Evolutionary conservation across 176 grass and related monocot genomes (phyloP), one percentile per base, ranked within the genome.

Genomic region (Thalia dealbata): DNA sequence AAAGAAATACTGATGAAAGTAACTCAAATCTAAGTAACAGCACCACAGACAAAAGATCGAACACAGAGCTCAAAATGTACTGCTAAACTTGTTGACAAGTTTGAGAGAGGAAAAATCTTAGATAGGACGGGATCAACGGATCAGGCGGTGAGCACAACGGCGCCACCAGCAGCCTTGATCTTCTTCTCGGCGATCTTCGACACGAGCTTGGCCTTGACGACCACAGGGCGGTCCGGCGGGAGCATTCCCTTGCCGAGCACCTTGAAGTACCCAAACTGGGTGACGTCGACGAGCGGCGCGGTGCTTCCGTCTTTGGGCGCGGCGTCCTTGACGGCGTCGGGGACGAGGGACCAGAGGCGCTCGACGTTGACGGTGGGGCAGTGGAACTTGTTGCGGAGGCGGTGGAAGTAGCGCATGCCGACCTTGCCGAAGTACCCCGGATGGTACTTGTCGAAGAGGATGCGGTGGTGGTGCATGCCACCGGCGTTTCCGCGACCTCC

Each of bases 121-220:
- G 12, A 25, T 14, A 29, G 23, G 11, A 63, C 13, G 2, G 6
- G 9, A 14, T 8, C 0, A 63, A 63, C 23, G 13, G 23, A 63
- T 63, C 60, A 63, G 12, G 60, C 60, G 12, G 60, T 63, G 60
- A 63, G 60, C 60, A 63, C 12, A 25, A 63, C 60, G 25, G 60
- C 60, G 23, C 60, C 60, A 63, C 60, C 60, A 1, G 60, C 60
- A 28, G 60, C 60, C 25, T 63, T 63, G 60, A 63, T 63, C 60
- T 63, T 63, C 25, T 63, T 63, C 60, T 63, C 22, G 60, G 60
- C 60, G 60, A 63, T 63, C 60, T 63, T 63, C 12, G 60, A 63
- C 23, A 63, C 60, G 25, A 63, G 60, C 10, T 63, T 63, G 60
- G 60, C 60, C 22, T 63, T 63, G 10, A 63, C 60, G 2, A 63